A percentile compares a stretch with the other conserved stretches of the same genome.
Conservation (phyloP, 2,329 filamentous ascomycete genomes). For the Periglandula ipomoeae region DNA sequence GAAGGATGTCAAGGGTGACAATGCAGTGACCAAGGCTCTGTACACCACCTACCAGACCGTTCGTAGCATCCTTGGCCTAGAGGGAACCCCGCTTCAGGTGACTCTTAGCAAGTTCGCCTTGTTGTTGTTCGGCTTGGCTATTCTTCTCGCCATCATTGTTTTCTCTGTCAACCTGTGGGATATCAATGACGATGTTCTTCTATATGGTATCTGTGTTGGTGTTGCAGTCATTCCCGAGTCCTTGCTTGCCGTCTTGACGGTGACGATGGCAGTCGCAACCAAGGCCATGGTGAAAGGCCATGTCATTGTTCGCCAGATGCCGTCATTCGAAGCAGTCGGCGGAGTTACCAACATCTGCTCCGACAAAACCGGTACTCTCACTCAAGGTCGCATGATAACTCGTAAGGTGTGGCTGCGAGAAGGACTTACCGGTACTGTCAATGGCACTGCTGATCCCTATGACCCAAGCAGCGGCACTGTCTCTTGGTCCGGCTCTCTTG, state of each 20-base stretch:
- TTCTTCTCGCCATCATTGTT: slow-evolving; percentile 51
- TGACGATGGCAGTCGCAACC: slow-evolving; percentile 60
- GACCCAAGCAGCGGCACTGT: slow-evolving; percentile 50
- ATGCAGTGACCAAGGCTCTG: slow-evolving; percentile 34
- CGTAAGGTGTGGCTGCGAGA: slow-evolving; percentile 52
- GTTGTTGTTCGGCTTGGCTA: slow-evolving; percentile 64
- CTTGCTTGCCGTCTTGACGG: slow-evolving; percentile 60
- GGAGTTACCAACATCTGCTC: slow-evolving; percentile 64
- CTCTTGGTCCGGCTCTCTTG: slow-evolving; percentile 31
- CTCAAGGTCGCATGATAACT: slow-evolving; percentile 58
- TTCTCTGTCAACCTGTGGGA: slow-evolving; percentile 49
- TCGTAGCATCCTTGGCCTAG: slow-evolving; percentile 51
- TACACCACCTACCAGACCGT: slow-evolving; percentile 33
- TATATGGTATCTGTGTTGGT: slow-evolving; percentile 52
- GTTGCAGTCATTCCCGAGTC: slow-evolving; percentile 58
- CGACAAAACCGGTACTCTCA: slow-evolving; percentile 61
- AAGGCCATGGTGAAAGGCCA: slow-evolving; percentile 56
- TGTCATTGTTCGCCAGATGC: slow-evolving; percentile 57
- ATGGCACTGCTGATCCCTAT: slow-evolving; percentile 48
- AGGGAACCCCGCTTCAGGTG: slow-evolving; percentile 76
- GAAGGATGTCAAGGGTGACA: slow-evolving; percentile 30
- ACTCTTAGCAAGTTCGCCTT: slow-evolving; percentile 81
- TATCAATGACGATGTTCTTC: slow-evolving; percentile 46
- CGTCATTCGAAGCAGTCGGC: slow-evolving; percentile 57
- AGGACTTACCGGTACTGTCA: slow-evolving; percentile 42